Percentiles rank a stretch among this genome's conserved stretches.
Evolutionary conservation across 805 yeast species (phyloP).

Genomic region (Teunomyces kruisii): DNA sequence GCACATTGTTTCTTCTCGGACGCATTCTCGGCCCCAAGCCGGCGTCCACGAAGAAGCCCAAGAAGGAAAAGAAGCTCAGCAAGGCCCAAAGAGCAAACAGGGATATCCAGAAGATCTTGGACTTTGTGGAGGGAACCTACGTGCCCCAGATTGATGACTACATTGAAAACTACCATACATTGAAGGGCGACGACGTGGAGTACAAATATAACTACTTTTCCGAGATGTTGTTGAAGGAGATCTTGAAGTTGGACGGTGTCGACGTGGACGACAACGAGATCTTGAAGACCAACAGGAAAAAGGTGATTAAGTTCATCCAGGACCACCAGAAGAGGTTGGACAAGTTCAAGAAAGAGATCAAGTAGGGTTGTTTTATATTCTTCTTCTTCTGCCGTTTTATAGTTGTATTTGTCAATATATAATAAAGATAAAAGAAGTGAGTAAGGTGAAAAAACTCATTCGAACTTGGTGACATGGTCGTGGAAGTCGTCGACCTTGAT

Average conservation of each 20-base stretch:
- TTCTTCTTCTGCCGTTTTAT: no score
- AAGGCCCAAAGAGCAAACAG: slow-evolving; percentile 42
- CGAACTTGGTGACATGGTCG: neutral
- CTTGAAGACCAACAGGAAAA: slow-evolving; percentile 58
- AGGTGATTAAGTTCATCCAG: slow-evolving; percentile 60
- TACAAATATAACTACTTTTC: slow-evolving; percentile 60
- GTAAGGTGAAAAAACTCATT: neutral
- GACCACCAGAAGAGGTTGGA: slow-evolving; percentile 57
- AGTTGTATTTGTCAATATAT: neutral
- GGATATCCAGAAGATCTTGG: slow-evolving; percentile 39
- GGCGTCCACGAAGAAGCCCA: slow-evolving; percentile 15
- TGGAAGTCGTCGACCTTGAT: slow-evolving; percentile 14
- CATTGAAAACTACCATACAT: slow-evolving; percentile 24
- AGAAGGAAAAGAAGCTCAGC: slow-evolving; percentile 35
- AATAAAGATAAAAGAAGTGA: neutral
- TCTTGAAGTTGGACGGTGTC: slow-evolving; percentile 66
- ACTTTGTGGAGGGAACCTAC: slow-evolving; percentile 38
- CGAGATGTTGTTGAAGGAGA: slow-evolving; percentile 65
- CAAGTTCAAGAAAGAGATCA: slow-evolving; percentile 33
- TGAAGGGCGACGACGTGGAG: slow-evolving; percentile 30
- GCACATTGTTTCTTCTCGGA: slow-evolving; percentile 26
- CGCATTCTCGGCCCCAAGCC: slow-evolving; percentile 8
- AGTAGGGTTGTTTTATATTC: no score
- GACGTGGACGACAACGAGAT: slow-evolving; percentile 51
- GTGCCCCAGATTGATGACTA: slow-evolving; percentile 39